Evolutionary conservation across 139 green algal genomes (phyloP).

Genomic region (Chlamydomonas sp.): DNA sequence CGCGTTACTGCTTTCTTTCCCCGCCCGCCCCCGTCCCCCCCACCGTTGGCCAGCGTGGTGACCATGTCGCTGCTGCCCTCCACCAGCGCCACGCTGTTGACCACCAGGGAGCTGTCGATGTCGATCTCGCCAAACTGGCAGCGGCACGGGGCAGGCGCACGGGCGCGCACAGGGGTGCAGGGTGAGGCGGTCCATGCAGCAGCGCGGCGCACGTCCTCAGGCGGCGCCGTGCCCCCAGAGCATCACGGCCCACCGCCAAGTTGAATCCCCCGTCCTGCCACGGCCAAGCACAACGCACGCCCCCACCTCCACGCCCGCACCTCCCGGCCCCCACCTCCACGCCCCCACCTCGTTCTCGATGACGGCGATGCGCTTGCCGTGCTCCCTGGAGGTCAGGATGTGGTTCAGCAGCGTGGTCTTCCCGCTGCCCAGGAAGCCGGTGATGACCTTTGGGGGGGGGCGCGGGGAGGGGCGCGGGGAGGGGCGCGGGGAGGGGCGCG

Average conservation of each 20-base stretch:
- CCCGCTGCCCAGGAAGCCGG: constrained; percentile 92
- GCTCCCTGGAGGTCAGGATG: constrained; percentile 80
- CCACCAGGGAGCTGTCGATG: constrained; percentile 91
- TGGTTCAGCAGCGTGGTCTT: constrained; percentile 96
- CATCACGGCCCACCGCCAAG: too few species aligned
- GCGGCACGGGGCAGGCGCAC: background rate
- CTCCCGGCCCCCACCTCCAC: background rate
- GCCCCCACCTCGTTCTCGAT: constrained; percentile 67
- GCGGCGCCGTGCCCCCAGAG: too few species aligned
- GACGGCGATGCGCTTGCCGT: constrained; percentile 92
- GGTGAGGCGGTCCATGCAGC: too few species aligned
- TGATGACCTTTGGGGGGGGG: constrained; percentile 82
- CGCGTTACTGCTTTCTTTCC: too few species aligned
- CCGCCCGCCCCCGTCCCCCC: background rate
- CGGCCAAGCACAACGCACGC: too few species aligned
- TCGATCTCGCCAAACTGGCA: constrained; percentile 96
- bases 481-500: background rate
- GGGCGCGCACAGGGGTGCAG: background rate
- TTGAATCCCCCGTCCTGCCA: too few species aligned
- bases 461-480: background rate
- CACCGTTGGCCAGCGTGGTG: constrained; percentile 92
- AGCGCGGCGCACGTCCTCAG: too few species aligned
- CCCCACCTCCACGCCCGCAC: too few species aligned
- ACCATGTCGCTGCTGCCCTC: constrained; percentile 79
- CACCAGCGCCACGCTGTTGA: constrained; percentile 56